phyloP scores from a whole-genome alignment of 768 basidiomycete species.

The Stropharia rugosoannulata region DNA sequence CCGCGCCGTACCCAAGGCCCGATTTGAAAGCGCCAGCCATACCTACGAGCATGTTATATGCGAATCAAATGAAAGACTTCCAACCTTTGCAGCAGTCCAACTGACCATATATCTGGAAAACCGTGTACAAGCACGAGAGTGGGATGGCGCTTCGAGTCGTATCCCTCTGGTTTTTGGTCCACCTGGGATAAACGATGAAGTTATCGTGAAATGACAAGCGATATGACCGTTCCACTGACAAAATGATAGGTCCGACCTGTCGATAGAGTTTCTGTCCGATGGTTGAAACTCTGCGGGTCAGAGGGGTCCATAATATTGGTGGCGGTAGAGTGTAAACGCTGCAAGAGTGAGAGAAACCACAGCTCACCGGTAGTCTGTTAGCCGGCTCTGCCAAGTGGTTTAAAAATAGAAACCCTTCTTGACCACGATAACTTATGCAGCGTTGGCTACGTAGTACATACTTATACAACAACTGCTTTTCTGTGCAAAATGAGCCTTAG shows the following conservation, averaged over 20 bases:
- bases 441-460: too few species aligned
- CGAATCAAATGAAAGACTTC: neutral
- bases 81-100: neutral
- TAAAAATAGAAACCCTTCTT: constrained; percentile 1
- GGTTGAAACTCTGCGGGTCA: constrained; percentile 48
- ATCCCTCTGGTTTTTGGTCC: constrained; percentile 56
- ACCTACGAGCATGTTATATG: constrained; percentile 37
- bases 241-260: constrained; percentile 71
- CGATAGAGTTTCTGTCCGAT: constrained; percentile 46
- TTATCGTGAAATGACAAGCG: neutral
- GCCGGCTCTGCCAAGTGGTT: constrained; percentile 1
- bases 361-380: neutral
- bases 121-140: constrained; percentile 79
- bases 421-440: too few species aligned
- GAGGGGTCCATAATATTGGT: constrained; percentile 36
- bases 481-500: too few species aligned
- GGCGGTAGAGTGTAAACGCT: neutral
- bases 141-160: constrained; percentile 36
- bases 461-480: too few species aligned
- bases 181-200: constrained; percentile 25
- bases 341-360: neutral
- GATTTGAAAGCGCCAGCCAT: constrained; percentile 77
- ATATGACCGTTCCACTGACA: constrained; percentile 27
- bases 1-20: constrained; percentile 63
- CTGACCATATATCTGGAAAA: constrained; percentile 66